A percentile compares a stretch with the other conserved stretches of the same genome.
These are phyloP conservation scores for Lipomyces sp. DNA, from an alignment of 805 yeast genomes.

Conservation along the genomic window DNA sequence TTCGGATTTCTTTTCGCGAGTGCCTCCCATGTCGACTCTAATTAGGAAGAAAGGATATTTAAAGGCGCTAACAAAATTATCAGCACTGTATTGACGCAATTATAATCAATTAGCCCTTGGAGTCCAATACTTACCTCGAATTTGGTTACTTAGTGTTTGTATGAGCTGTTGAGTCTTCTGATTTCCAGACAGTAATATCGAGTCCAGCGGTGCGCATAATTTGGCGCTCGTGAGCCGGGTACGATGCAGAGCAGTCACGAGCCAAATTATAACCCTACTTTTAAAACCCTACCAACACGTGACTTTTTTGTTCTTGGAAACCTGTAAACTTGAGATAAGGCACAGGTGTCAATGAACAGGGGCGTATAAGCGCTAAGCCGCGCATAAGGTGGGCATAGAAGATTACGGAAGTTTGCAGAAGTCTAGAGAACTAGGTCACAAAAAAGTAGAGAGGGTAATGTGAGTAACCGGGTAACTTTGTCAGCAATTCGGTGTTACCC, in stretches of 20 bases:
- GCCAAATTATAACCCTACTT: neutral
- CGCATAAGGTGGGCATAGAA: constrained; percentile 6
- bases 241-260: neutral
- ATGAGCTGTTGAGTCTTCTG: neutral
- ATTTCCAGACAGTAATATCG: neutral
- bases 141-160: constrained; percentile 10
- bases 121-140: constrained; percentile 20
- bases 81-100: neutral
- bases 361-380: neutral
- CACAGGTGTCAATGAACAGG: neutral
- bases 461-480: neutral
- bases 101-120: neutral
- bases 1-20: constrained; percentile 95
- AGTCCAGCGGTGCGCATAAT: neutral
- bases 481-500: neutral
- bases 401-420: constrained; percentile 11
- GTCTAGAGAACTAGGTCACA: neutral
- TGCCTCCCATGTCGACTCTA: constrained; percentile 99
- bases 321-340: neutral
- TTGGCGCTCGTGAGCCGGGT: neutral
- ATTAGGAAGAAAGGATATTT: constrained; percentile 82
- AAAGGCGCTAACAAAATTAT: constrained; percentile 56
- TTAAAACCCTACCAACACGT: neutral
- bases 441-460: neutral
- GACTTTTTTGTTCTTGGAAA: neutral